Percentiles rank a stretch among this genome's conserved stretches.
These are phyloP conservation scores for Fraxinus ornus DNA, from an alignment of 305 asterid species.

Conservation along the genomic window DNA sequence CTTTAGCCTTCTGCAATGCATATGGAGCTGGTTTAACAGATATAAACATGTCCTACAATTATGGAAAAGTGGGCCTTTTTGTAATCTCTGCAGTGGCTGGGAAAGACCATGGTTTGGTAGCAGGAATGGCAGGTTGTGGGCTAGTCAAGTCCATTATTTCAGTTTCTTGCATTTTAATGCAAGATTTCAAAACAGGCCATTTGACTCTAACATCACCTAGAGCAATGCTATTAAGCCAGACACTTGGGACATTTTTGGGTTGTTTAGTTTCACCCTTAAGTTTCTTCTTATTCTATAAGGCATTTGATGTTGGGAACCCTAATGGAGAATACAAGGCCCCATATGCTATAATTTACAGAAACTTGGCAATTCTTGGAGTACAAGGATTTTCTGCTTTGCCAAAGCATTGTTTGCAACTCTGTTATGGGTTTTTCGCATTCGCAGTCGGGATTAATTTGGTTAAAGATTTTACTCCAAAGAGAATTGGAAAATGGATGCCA, in stretches of 20 bases:
- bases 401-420: conserved; percentile 56
- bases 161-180: conserved; percentile 71
- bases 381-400: conserved; percentile 78
- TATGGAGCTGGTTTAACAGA: conserved; percentile 85
- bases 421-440: conserved; percentile 57
- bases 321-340: conserved; percentile 73
- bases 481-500: conserved; percentile 68
- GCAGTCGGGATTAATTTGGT: conserved; percentile 51
- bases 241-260: conserved; percentile 68
- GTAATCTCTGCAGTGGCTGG: conserved; percentile 73
- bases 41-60: conserved; percentile 79
- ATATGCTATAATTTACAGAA: conserved; percentile 60
- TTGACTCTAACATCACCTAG: conserved; percentile 67
- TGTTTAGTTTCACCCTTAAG: conserved; percentile 57
- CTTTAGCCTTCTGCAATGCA: conserved; percentile 80
- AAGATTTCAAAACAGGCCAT: conserved; percentile 74
- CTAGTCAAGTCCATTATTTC: conserved; percentile 60
- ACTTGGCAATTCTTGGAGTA: conserved; percentile 65
- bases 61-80: conserved; percentile 79
- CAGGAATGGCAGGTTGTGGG: conserved; percentile 73
- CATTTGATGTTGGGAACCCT: conserved; percentile 79
- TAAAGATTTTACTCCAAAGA: conserved; percentile 49
- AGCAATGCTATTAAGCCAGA: conserved; percentile 73
- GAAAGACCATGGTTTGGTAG: conserved; percentile 65
- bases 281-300: conserved; percentile 69